These are phyloP conservation scores for Elongisporangium undulatum DNA, from an alignment of 352 stramenopile species.

Conservation along the genomic window DNA sequence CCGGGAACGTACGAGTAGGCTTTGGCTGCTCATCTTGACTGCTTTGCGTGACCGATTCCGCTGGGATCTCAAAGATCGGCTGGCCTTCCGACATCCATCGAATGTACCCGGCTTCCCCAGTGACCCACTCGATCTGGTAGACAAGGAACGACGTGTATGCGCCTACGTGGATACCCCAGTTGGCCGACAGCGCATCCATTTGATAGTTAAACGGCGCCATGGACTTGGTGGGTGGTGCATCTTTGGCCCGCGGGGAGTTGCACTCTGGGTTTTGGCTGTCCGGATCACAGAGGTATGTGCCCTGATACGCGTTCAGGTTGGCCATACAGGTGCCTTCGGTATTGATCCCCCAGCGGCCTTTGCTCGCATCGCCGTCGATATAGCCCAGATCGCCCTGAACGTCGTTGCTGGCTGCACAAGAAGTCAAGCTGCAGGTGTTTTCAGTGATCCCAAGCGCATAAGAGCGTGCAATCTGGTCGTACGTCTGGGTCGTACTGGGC, in stretches of 20 bases:
- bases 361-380: constrained; percentile 37
- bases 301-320: constrained; percentile 60
- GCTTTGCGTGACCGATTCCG: constrained; percentile 38
- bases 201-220: constrained; percentile 67
- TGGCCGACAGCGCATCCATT: constrained; percentile 71
- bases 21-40: constrained; percentile 48
- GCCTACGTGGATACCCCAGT: constrained; percentile 59
- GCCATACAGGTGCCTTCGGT: constrained; percentile 57
- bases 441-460: constrained; percentile 40
- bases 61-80: constrained; percentile 70
- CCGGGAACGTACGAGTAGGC: constrained; percentile 47
- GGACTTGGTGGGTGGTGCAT: constrained; percentile 43
- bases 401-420: constrained; percentile 46
- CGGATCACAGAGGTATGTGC: constrained; percentile 54
- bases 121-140: constrained; percentile 76
- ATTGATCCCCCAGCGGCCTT: constrained; percentile 63
- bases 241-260: constrained; percentile 30
- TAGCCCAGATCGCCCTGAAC: constrained; percentile 46
- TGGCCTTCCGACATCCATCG: constrained; percentile 59
- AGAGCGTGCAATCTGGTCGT: constrained; percentile 32
- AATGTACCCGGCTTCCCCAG: constrained; percentile 54
- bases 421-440: constrained; percentile 37
- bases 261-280: constrained; percentile 57
- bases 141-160: constrained; percentile 55
- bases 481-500: constrained; percentile 30